Base-by-base conservation (phyloP, 768 basidiomycete species). In the Cystobasidiopsis lactophilus region DNA sequence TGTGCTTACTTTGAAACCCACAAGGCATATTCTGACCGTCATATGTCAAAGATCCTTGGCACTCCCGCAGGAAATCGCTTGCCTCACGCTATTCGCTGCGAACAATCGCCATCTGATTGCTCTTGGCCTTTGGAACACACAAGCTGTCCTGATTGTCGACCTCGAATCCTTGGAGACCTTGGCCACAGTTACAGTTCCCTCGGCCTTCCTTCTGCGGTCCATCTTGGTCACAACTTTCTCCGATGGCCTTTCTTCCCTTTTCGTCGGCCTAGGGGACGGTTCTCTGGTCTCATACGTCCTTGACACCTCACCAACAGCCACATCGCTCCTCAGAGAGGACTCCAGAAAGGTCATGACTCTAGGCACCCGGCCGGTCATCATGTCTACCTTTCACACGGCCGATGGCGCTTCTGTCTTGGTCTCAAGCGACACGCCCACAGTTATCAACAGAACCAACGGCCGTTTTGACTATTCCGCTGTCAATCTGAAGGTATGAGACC, bases 261-360 rank as follows among this genome's bases (percentile, higher is more conserved):
- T 91, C 29, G 75, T 75, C 18, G 85, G 85, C 2, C 69, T 85
- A 10, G 75, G 73, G 2, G 76, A 91, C 62, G 86, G 86, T 1
- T 76, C 76, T 16, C 69, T 86, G 26, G 73, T 75, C 3, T 69
- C 74, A 11, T 75, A 75, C 59, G 53, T 66, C 0, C 76, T 78
- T 65, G 43, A 56, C n/a, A 5, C 48, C 5, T 21, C 44, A 16
- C 16, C 30, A 23, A 63, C 62, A 51, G 70, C 73, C 40, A 60
- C 60, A 16, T 52, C 51, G 40, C 57, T n/a, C n/a, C n/a, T 63
- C 13, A 56, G 56, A 53, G 57, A 56, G 7, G 63, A 62, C 26
- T 75, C 78, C 50, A 68, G 70, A 62, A 84, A 78, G 60, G 60
- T 75, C 16, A 69, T 79, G 23, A 71, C 76, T 0, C 67, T 88